Percentiles rank a stretch among this genome's conserved stretches.
phyloP scores from a whole-genome alignment of 169 alveolate genomes.

The Eimeria praecox region DNA sequence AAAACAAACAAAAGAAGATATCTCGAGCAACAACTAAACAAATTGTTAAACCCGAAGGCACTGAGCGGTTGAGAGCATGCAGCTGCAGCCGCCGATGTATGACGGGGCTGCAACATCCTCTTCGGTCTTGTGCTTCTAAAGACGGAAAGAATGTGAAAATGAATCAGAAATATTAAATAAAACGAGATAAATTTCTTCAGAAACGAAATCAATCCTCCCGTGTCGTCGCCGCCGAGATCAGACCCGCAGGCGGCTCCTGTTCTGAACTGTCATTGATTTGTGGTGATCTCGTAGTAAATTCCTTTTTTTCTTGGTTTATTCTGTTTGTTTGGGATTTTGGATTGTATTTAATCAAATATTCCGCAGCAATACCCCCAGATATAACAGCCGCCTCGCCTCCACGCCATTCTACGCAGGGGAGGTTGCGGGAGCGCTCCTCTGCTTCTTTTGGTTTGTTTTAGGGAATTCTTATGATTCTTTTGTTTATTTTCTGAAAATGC shows the following conservation, averaged over 20 bases:
- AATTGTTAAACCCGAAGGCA: too few relatives aligned
- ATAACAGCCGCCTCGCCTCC: too few relatives aligned
- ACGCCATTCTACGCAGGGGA: not conserved
- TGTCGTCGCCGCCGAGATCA: not conserved
- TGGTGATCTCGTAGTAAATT: too few relatives aligned
- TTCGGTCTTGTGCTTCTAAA: not conserved
- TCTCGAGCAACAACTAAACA: too few relatives aligned
- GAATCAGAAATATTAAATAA: not conserved
- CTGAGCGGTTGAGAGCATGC: not conserved
- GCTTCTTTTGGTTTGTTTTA: not conserved
- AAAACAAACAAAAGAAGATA: too few relatives aligned
- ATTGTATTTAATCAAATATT: too few relatives aligned
- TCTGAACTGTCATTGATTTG: too few relatives aligned
- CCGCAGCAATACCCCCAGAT: too few relatives aligned
- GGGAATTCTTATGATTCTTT: not conserved
- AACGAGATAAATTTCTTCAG: not conserved
- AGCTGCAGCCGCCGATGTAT: not conserved
- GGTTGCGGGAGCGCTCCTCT: not conserved
- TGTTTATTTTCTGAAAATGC: conserved; percentile 92
- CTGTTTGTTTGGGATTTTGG: too few relatives aligned
- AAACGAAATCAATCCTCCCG: not conserved
- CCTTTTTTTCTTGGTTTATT: too few relatives aligned
- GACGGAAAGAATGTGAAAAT: not conserved
- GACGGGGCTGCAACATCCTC: not conserved
- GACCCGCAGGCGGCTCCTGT: not conserved